Evolutionary conservation across 805 yeast genomes (phyloP), one percentile per base, ranked within the genome.

Genomic region (Myxozyma vanderwaltii): DNA sequence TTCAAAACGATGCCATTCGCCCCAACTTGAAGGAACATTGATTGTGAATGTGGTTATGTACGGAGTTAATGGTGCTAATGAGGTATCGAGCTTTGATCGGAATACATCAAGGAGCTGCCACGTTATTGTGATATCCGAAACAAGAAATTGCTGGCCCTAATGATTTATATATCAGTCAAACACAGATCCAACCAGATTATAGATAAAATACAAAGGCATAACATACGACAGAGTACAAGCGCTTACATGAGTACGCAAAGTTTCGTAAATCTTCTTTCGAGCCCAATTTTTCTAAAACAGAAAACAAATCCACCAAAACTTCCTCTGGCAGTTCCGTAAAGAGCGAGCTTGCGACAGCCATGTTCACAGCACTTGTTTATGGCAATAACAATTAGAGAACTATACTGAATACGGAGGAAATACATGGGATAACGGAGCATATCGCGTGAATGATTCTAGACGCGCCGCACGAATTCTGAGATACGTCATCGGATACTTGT

Each of bases 1-100:
- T 3, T 56, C 56, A n/a, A 63, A 40, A 6, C 65, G 56, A 24
- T 60, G 65, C 65, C 65, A 62, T 48, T 62, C 65, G n/a, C 65
- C 65, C 64, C 65, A 60, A 47, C 63, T 57, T 15, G 64, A 62
- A 2, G 63, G 61, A 27, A 60, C 45, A 2, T 24, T 38, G 33
- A 62, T 62, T 13, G 40, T n/a, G 40, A 62, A 46, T 12, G 51
- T 47, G 15, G 56, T 49, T n/a, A 62, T 56, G 51, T 62, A 62
- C 6, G 59, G 39, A 3, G 29, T 26, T n/a, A 58, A 24, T n/a
- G 48, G 19, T 2, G 31, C 21, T 10, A 61, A 40, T 8, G 56
- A 35, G 15, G 45, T 48, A 31, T 44, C 41, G 31, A 56, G 29
- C 49, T 52, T 27, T 15, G 21, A 23, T 39, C 50, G 26, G 53